Percentiles rank a stretch among this genome's conserved stretches.
Evolutionary conservation across 2,329 filamentous ascomycete species (phyloP).

Genomic region (Aaosphaeria arxii): DNA sequence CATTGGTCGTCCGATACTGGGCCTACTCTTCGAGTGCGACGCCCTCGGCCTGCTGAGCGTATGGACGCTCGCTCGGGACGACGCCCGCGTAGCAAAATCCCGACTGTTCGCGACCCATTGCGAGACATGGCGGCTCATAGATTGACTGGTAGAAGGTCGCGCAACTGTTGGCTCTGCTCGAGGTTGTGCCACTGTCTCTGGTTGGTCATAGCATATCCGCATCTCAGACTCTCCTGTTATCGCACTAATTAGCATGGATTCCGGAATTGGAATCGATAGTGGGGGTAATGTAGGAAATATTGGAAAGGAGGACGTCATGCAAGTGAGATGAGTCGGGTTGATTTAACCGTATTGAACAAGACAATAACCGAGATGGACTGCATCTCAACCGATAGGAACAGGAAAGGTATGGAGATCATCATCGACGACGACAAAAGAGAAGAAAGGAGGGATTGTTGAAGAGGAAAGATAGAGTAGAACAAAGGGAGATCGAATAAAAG

Average conservation of each 20-base stretch:
- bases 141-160: conserved; percentile 34
- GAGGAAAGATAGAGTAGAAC: conserved; percentile 1
- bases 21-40: conserved; percentile 27
- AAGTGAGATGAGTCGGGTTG: conserved; percentile 1
- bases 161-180: conserved; percentile 25
- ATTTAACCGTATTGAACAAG: conserved; percentile 24
- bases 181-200: conserved; percentile 21
- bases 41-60: conserved; percentile 28
- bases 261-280: not conserved
- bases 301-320: not conserved
- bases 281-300: not conserved
- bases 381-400: conserved; percentile 17
- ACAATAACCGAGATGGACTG: conserved; percentile 12
- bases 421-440: not conserved
- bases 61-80: conserved; percentile 30
- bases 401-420: conserved; percentile 6
- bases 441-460: not conserved
- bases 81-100: conserved; percentile 34
- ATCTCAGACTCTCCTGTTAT: conserved; percentile 19
- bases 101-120: conserved; percentile 34
- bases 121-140: conserved; percentile 32
- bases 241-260: conserved; percentile 11
- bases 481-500: conserved; percentile 2
- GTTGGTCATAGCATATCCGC: conserved; percentile 35
- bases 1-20: conserved; percentile 33